A percentile compares a stretch with the other conserved stretches of the same genome.
Conservation (phyloP, 768 basidiomycete species). For the Rhodotorula toruloides region DNA sequence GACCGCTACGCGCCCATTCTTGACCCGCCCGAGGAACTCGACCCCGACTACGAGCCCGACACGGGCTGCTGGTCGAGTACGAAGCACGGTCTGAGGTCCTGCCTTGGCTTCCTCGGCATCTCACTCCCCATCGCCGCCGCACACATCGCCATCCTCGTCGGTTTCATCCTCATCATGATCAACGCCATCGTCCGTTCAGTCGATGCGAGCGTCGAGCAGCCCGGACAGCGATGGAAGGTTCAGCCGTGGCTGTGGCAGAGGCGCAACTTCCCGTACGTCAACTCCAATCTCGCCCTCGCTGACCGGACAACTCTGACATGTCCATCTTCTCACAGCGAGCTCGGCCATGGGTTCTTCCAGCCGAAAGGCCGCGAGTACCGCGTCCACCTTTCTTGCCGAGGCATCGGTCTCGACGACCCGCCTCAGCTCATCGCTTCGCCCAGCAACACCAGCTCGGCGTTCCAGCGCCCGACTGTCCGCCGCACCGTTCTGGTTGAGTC, state of each 20-base stretch:
- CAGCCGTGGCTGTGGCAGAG: conserved; percentile 20
- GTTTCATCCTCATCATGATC: conserved; percentile 12
- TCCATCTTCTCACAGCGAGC: conserved; percentile 10
- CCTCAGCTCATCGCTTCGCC: not conserved
- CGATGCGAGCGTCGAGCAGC: conserved; percentile 32
- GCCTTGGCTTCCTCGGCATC: conserved; percentile 27
- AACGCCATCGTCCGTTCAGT: conserved; percentile 19
- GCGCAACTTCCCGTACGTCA: conserved; percentile 26
- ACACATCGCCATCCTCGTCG: conserved; percentile 23
- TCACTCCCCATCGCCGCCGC: conserved; percentile 31
- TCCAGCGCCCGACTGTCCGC: conserved; percentile 19
- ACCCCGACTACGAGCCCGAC: conserved; percentile 8
- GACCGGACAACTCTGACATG: no score
- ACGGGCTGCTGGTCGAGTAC: conserved; percentile 4
- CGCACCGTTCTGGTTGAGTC: conserved; percentile 36
- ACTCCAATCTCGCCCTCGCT: not conserved
- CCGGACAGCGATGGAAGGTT: conserved; percentile 34
- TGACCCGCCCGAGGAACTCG: conserved; percentile 21
- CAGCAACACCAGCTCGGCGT: not conserved
- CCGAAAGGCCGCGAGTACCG: conserved; percentile 26
- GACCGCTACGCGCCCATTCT: conserved; percentile 32
- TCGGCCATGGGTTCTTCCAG: conserved; percentile 20
- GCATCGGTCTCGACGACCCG: conserved; percentile 28
- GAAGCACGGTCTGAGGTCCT: conserved; percentile 5
- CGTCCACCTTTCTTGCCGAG: conserved; percentile 35